phyloP scores from a whole-genome alignment of 2,329 filamentous ascomycete genomes.

The Beauveria asiatica region DNA sequence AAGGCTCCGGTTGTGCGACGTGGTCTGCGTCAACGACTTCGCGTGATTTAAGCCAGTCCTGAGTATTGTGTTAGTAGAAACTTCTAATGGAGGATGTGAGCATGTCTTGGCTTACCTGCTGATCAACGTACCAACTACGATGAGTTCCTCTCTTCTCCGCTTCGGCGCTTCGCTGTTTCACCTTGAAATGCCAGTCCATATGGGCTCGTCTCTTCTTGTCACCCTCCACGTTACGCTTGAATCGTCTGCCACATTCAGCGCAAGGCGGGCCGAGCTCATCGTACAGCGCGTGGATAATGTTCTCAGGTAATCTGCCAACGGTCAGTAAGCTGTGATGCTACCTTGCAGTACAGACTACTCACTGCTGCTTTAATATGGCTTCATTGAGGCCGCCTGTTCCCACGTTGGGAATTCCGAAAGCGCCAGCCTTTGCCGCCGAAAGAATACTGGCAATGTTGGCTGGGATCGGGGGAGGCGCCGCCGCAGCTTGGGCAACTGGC shows the following conservation, averaged over 20 bases:
- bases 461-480: slow-evolving; percentile 24
- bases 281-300: slow-evolving; percentile 63
- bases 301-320: slow-evolving; percentile 52
- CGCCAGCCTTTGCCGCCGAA: slow-evolving; percentile 21
- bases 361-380: slow-evolving; percentile 63
- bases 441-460: slow-evolving; percentile 29
- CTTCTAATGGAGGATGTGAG: not conserved
- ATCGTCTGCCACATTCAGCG: slow-evolving; percentile 83
- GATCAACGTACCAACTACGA: slow-evolving; percentile 90
- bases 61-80: slow-evolving; percentile 18
- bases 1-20: slow-evolving; percentile 24
- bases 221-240: slow-evolving; percentile 67
- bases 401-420: slow-evolving; percentile 14
- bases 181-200: slow-evolving; percentile 97
- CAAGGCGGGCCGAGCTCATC: slow-evolving; percentile 80
- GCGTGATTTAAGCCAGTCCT: slow-evolving; percentile 85
- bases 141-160: slow-evolving; percentile 80
- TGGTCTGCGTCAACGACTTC: slow-evolving; percentile 66
- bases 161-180: slow-evolving; percentile 81
- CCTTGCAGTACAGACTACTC: slow-evolving; percentile 25
- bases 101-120: slow-evolving; percentile 50
- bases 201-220: slow-evolving; percentile 81
- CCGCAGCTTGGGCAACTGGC: slow-evolving; percentile 22
- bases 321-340: slow-evolving; percentile 11
- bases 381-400: slow-evolving; percentile 33